Percentiles rank a stretch among this genome's conserved stretches.
Evolutionary conservation across 83 land plant genomes (phyloP).

Genomic region (Picea abies): DNA sequence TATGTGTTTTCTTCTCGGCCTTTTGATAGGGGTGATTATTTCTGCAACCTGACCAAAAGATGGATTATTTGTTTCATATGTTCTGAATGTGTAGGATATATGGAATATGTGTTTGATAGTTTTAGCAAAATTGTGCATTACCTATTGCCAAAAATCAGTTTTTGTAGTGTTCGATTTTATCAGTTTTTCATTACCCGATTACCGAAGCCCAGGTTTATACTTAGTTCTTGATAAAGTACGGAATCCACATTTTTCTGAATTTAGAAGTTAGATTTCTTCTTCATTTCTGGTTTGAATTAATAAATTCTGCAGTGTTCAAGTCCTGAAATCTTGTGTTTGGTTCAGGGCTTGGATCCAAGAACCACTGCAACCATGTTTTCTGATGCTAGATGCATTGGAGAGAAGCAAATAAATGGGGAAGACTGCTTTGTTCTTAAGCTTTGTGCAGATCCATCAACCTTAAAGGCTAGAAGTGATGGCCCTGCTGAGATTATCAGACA

Average conservation of each 20-base stretch:
- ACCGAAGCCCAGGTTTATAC: background rate
- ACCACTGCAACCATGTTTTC: slow-evolving; percentile 63
- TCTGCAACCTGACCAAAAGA: background rate
- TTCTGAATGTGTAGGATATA: background rate
- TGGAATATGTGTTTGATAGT: background rate
- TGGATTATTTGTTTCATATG: background rate
- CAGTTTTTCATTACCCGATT: background rate
- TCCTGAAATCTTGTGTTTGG: slow-evolving; percentile 19
- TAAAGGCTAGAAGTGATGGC: slow-evolving; percentile 51
- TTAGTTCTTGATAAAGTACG: background rate
- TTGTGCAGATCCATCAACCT: slow-evolving; percentile 38
- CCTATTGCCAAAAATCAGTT: background rate
- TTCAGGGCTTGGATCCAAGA: slow-evolving; percentile 78
- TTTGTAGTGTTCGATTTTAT: background rate
- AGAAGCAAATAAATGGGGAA: slow-evolving; percentile 56
- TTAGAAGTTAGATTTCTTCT: background rate
- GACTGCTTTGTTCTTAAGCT: slow-evolving; percentile 72
- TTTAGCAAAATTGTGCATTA: background rate
- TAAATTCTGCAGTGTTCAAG: background rate
- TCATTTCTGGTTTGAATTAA: background rate
- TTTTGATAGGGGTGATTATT: too few relatives aligned
- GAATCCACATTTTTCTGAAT: background rate
- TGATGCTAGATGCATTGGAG: slow-evolving; percentile 54
- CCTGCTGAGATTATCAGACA: slow-evolving; percentile 66
- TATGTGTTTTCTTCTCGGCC: too few relatives aligned